Base-by-base conservation (phyloP, 805 yeast species). In the Clavispora vitiphila region DNA sequence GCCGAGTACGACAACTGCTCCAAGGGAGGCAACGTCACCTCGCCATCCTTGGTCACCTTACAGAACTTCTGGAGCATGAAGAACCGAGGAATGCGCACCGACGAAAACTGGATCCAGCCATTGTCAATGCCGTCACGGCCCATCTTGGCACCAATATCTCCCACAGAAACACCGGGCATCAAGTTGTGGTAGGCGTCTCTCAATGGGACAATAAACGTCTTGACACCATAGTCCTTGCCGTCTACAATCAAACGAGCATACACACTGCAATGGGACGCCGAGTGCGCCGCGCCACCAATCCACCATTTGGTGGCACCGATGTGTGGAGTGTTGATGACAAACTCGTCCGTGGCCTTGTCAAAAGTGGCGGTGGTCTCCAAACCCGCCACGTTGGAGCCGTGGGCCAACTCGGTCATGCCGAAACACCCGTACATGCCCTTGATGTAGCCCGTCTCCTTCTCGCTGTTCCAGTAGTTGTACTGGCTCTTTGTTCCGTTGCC, bases 251-350 rank as follows among this genome's bases (percentile, higher is more conserved):
- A 40, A 9, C 56, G 39, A 20, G 56, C 56, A 37, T 53, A 53
- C 7, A 49, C 54, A 6, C 49, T 34, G 25, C 50, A 43, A 44
- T 53, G 56, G 5, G 56, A 46, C 24, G 56, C 49, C n/a, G 53
- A 47, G 38, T 53, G 56, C 1, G 56, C 56, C 5, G 56, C 56
- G 29, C 56, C 56, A 7, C 56, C 56, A 16, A 53, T 53, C 56
- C 56, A 53, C 56, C 56, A 53, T 44, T 53, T 53, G 40, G 56
- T 53, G 35, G 56, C 56, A 4, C 56, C 56, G 16, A 53, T 49
- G 46, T 53, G 56, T 1, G 56, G 56, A 30, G 56, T 53, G 46
- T 53, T 51, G 36, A 53, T 43, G 34, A 53, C 39, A 27, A 53
- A 53, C 43, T 49, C 50, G 41, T 53, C 56, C 16, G 49, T 38